phyloP scores from a whole-genome alignment of 2,329 filamentous ascomycete genomes.

The Mycosphaerella sp. region DNA sequence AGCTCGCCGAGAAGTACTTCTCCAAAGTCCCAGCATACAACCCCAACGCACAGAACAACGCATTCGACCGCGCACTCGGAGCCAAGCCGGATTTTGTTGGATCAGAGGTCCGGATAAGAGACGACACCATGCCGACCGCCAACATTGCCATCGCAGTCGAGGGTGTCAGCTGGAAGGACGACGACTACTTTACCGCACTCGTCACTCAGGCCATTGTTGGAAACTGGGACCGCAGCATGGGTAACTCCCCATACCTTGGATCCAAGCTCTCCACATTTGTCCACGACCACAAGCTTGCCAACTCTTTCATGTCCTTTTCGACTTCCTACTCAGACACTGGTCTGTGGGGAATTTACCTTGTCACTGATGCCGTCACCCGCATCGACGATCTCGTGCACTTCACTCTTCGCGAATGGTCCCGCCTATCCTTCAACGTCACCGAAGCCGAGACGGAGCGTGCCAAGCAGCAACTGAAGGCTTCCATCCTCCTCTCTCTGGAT shows the following conservation, averaged over 20 bases:
- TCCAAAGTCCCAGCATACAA: constrained; percentile 67
- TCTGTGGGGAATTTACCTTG: constrained; percentile 99
- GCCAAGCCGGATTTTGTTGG: constrained; percentile 90
- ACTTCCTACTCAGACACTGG: constrained; percentile 99
- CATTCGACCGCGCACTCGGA: constrained; percentile 68
- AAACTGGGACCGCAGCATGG: constrained; percentile 99
- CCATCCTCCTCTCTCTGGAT: constrained; percentile 92
- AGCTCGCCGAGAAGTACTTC: constrained; percentile 96
- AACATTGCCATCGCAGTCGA: constrained; percentile 98
- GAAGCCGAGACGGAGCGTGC: constrained; percentile 93
- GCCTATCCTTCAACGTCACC: constrained; percentile 80
- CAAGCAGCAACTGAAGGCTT: constrained; percentile 98
- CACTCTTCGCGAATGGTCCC: constrained; percentile 95
- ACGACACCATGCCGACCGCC: constrained; percentile 91
- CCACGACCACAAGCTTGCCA: constrained; percentile 90
- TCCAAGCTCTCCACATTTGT: constrained; percentile 96
- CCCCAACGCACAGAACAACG: constrained; percentile 66
- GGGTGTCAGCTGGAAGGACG: constrained; percentile 99
- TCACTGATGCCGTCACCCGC: constrained; percentile 78
- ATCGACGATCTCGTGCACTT: constrained; percentile 98
- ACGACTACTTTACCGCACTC: constrained; percentile 97
- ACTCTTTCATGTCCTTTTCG: constrained; percentile 99
- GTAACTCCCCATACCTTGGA: constrained; percentile 92
- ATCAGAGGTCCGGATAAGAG: constrained; percentile 89
- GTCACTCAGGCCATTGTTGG: constrained; percentile 98